Evolutionary conservation across 2,329 filamentous ascomycete species (phyloP).

Genomic region (Hyphodiscus sp.): DNA sequence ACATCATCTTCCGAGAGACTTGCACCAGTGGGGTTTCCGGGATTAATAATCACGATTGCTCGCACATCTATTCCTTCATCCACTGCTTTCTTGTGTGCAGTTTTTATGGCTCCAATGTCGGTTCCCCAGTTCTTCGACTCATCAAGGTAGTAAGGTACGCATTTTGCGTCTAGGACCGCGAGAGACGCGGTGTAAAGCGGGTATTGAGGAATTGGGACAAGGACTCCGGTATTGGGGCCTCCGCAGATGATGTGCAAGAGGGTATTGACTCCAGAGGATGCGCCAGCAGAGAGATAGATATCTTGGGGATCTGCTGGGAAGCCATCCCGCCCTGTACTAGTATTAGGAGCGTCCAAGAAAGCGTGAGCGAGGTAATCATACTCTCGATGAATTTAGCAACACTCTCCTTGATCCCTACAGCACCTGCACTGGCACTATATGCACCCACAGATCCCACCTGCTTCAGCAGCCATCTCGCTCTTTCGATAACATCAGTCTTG

Average conservation of each 20-base stretch:
- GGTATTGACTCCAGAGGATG: conserved; percentile 91
- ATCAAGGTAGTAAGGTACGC: conserved; percentile 90
- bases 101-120: conserved; percentile 69
- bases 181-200: conserved; percentile 95
- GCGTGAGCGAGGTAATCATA: conserved; percentile 35
- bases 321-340: conserved; percentile 66
- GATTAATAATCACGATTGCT: conserved; percentile 95
- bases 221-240: conserved; percentile 67
- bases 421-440: conserved; percentile 92
- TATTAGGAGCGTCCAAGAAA: conserved; percentile 4
- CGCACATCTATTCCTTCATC: conserved; percentile 77
- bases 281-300: conserved; percentile 87
- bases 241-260: conserved; percentile 86
- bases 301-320: conserved; percentile 73
- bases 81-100: conserved; percentile 68
- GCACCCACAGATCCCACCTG: conserved; percentile 88
- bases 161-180: conserved; percentile 73
- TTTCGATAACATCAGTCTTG: conserved; percentile 79
- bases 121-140: conserved; percentile 85
- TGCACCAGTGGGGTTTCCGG: conserved; percentile 92
- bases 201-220: conserved; percentile 96
- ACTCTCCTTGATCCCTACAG: conserved; percentile 77
- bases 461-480: conserved; percentile 73
- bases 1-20: conserved; percentile 75
- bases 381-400: conserved; percentile 89